phyloP scores from a whole-genome alignment of 2,329 filamentous ascomycete species.

The Cladosporium colombiae region DNA sequence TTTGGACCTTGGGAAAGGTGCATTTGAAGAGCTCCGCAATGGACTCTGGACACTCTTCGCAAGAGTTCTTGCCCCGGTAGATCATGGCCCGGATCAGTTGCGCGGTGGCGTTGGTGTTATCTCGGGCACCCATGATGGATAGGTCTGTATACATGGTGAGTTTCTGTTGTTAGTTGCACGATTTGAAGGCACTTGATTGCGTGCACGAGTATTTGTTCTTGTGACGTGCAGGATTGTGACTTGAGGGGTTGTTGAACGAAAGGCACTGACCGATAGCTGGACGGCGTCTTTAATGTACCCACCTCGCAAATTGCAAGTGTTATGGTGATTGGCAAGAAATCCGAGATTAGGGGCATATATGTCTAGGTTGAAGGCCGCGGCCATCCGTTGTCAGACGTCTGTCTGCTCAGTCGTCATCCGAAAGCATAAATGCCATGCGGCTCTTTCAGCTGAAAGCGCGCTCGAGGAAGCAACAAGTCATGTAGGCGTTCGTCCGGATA shows the following conservation, averaged over 20 bases:
- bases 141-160: neutral
- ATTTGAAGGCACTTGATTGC: neutral
- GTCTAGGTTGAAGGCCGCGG: neutral
- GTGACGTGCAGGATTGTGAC: neutral
- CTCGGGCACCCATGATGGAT: neutral
- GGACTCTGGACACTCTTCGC: slow-evolving; percentile 25
- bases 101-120: neutral
- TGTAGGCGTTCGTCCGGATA: neutral
- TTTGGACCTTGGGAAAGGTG: slow-evolving; percentile 23
- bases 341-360: neutral
- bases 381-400: neutral
- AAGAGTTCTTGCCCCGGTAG: slow-evolving; percentile 25
- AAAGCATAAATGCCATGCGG: neutral
- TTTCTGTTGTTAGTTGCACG: neutral
- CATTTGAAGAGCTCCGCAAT: slow-evolving; percentile 23
- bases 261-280: neutral
- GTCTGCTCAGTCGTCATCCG: neutral
- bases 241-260: neutral
- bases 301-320: neutral
- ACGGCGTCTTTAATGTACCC: neutral
- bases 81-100: slow-evolving; percentile 23
- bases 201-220: neutral
- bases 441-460: neutral
- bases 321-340: neutral
- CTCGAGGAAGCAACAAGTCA: neutral